These are phyloP conservation scores for Stachybotrys elegans DNA, from an alignment of 2,329 filamentous ascomycete species.

Conservation along the genomic window DNA sequence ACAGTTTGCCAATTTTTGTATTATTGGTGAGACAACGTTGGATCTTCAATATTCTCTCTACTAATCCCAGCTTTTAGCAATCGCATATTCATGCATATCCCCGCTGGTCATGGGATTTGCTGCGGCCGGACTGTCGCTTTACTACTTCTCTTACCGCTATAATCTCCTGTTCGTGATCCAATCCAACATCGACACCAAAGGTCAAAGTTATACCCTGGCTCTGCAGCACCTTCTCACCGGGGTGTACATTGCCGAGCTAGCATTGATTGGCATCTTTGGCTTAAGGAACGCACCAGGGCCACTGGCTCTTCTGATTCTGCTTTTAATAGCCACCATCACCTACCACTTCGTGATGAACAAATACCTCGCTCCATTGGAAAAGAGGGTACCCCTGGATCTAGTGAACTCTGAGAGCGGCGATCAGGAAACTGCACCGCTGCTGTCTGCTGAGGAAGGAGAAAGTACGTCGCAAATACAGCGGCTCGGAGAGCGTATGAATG, in stretches of 20 bases:
- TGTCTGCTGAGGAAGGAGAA: background rate
- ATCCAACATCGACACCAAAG: conserved; percentile 67
- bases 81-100: conserved; percentile 62
- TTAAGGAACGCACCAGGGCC: background rate
- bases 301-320: background rate
- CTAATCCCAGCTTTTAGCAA: background rate
- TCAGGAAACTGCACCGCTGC: background rate
- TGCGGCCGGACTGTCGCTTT: conserved; percentile 60
- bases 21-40: background rate
- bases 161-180: conserved; percentile 70
- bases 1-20: conserved; percentile 2
- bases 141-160: conserved; percentile 73
- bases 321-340: background rate
- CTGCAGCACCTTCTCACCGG: conserved; percentile 69
- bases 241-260: conserved; percentile 64
- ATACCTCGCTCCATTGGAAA: background rate
- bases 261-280: conserved; percentile 50
- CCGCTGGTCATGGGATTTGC: conserved; percentile 69
- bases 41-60: background rate
- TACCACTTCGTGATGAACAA: background rate
- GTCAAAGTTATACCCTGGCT: conserved; percentile 64
- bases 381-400: background rate
- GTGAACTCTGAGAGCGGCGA: background rate
- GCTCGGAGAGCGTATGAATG: background rate
- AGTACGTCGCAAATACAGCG: background rate